Conservation (phyloP, 371 early-diverging fungal genomes). For the Mortierella sp. region DNA sequence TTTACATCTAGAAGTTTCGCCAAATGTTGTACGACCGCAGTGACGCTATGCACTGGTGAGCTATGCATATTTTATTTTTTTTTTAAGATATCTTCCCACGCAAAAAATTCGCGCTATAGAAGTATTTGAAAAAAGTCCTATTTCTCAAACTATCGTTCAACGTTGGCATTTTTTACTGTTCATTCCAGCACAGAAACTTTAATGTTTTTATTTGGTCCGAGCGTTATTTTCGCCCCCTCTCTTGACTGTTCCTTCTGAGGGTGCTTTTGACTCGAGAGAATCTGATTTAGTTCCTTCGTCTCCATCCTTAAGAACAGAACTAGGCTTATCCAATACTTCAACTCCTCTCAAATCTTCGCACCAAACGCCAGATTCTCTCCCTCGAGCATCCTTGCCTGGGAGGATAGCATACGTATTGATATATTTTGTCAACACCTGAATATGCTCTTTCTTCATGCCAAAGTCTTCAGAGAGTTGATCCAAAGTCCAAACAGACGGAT, state of each 20-base stretch:
- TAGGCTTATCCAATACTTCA: constrained; percentile 37
- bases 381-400: constrained; percentile 55
- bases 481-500: constrained; percentile 49
- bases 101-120: too few relatives aligned
- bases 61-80: too few relatives aligned
- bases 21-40: too few relatives aligned
- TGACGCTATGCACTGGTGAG: too few relatives aligned
- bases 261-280: neutral
- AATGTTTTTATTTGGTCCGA: neutral
- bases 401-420: constrained; percentile 52
- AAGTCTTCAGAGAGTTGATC: constrained; percentile 30
- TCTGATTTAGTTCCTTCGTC: constrained; percentile 11
- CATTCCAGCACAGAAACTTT: neutral
- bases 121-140: too few relatives aligned
- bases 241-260: neutral
- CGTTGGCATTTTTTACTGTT: too few relatives aligned
- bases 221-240: neutral
- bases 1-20: too few relatives aligned
- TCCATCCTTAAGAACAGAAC: constrained; percentile 23
- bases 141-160: too few relatives aligned
- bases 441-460: constrained; percentile 28
- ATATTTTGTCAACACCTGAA: constrained; percentile 35
- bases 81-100: too few relatives aligned
- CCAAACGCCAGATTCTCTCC: constrained; percentile 53
- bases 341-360: constrained; percentile 53